Evolutionary conservation across 2,329 filamentous ascomycete species (phyloP).

Genomic region (Fusarium globosum): DNA sequence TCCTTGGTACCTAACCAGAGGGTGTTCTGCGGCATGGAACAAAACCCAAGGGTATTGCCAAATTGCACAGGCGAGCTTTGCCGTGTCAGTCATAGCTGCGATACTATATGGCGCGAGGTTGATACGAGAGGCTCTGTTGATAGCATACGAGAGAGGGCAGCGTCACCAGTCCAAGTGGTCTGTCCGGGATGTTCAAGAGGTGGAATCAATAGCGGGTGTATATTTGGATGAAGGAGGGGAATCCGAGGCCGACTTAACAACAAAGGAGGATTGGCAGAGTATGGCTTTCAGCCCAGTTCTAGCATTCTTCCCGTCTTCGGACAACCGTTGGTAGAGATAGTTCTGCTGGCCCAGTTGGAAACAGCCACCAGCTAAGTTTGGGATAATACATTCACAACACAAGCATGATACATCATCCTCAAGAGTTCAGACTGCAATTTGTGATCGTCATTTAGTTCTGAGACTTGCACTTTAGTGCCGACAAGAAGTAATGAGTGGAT

Average conservation of each 20-base stretch:
- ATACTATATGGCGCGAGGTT: conserved; percentile 33
- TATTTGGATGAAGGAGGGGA: conserved; percentile 17
- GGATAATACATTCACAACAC: background rate
- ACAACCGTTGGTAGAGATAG: background rate
- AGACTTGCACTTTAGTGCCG: conserved; percentile 1
- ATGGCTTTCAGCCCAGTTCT: conserved; percentile 47
- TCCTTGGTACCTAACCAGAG: conserved; percentile 45
- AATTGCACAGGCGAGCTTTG: conserved; percentile 39
- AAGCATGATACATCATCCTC: background rate
- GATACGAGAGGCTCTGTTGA: conserved; percentile 16
- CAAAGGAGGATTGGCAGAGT: background rate
- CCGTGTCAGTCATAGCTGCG: conserved; percentile 34
- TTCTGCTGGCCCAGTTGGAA: too few species aligned
- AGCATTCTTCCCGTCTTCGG: conserved; percentile 46
- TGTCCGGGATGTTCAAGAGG: background rate
- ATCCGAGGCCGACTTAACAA: background rate
- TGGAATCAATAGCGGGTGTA: conserved; percentile 2
- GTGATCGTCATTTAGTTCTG: conserved; percentile 18
- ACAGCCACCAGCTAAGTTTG: background rate
- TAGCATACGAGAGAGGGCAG: conserved; percentile 22
- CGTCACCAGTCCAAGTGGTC: background rate
- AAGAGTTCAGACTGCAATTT: conserved; percentile 5
- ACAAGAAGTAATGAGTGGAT: conserved; percentile 39
- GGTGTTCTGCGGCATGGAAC: conserved; percentile 35
- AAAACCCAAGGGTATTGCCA: conserved; percentile 30